phyloP scores from a whole-genome alignment of 305 asterid genomes.

The Andrographis paniculata region DNA sequence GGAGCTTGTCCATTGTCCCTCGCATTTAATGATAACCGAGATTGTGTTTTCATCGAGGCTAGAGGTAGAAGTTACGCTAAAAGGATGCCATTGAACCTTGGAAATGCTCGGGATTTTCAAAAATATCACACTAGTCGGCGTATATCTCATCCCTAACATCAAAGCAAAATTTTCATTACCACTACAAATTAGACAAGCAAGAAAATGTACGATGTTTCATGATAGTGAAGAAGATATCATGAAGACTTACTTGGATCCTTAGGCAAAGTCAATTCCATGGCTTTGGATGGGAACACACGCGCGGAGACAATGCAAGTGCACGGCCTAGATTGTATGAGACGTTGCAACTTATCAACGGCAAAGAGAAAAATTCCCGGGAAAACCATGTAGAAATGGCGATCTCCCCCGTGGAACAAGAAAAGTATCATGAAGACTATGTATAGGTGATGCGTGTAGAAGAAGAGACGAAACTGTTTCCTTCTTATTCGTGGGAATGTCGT shows the following conservation, averaged over 20 bases:
- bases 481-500: constrained; percentile 74
- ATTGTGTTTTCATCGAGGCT: constrained; percentile 38
- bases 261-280: constrained; percentile 59
- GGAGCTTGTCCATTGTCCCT: constrained; percentile 66
- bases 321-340: constrained; percentile 61
- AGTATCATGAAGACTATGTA: constrained; percentile 47
- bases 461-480: constrained; percentile 49
- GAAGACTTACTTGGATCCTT: constrained; percentile 59
- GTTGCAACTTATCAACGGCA: constrained; percentile 51
- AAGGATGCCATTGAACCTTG: constrained; percentile 72
- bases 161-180: constrained; percentile 4
- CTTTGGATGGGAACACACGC: constrained; percentile 57
- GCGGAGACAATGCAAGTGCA: constrained; percentile 59
- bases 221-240: not conserved
- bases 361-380: constrained; percentile 69
- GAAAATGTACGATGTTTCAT: not conserved
- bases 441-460: constrained; percentile 72
- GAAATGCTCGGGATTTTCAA: constrained; percentile 70
- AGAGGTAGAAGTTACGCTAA: constrained; percentile 66
- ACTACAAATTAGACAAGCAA: too few species aligned
- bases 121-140: constrained; percentile 58
- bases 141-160: constrained; percentile 45
- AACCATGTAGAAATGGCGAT: constrained; percentile 73
- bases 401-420: constrained; percentile 81
- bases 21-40: constrained; percentile 50